A percentile compares a stretch with the other conserved stretches of the same genome.
Evolutionary conservation across 2,329 filamentous ascomycete genomes (phyloP).

Genomic region (Botrytis deweyae): DNA sequence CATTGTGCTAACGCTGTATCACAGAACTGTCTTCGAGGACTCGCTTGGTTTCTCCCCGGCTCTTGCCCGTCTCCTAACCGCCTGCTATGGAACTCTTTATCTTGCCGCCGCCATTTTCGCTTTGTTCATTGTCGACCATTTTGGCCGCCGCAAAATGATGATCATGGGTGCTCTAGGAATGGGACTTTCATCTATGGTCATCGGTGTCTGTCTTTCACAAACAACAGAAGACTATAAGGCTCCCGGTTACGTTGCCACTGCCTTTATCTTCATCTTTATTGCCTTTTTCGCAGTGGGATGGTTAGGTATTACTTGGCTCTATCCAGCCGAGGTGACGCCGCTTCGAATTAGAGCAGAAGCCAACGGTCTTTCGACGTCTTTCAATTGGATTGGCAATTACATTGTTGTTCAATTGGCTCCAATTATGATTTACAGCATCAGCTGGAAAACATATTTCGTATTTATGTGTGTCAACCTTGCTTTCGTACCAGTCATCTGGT

Average conservation of each 20-base stretch:
- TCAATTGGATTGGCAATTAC: slow-evolving; percentile 58
- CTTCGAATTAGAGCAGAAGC: slow-evolving; percentile 54
- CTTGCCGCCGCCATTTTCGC: slow-evolving; percentile 69
- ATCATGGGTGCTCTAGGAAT: slow-evolving; percentile 56
- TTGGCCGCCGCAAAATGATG: slow-evolving; percentile 47
- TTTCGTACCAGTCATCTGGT: slow-evolving; percentile 16
- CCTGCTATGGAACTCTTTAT: slow-evolving; percentile 43
- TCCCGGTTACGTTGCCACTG: slow-evolving; percentile 37
- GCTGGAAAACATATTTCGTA: slow-evolving; percentile 40
- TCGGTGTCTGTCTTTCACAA: slow-evolving; percentile 45
- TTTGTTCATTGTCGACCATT: slow-evolving; percentile 52
- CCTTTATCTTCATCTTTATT: slow-evolving; percentile 51
- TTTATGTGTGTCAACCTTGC: slow-evolving; percentile 28
- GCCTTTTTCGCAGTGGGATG: slow-evolving; percentile 54
- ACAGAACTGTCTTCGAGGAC: slow-evolving; percentile 55
- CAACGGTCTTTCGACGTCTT: slow-evolving; percentile 51
- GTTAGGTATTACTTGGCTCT: slow-evolving; percentile 53
- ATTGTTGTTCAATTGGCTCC: slow-evolving; percentile 55
- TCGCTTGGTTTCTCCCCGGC: slow-evolving; percentile 59
- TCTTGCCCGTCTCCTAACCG: slow-evolving; percentile 40
- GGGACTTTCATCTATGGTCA: slow-evolving; percentile 60
- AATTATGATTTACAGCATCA: slow-evolving; percentile 40
- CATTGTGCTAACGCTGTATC: not conserved
- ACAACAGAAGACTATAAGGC: slow-evolving; percentile 47
- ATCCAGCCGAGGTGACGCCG: slow-evolving; percentile 57